phyloP scores from a whole-genome alignment of 2,329 filamentous ascomycete genomes.

The Drechslera avenae region DNA sequence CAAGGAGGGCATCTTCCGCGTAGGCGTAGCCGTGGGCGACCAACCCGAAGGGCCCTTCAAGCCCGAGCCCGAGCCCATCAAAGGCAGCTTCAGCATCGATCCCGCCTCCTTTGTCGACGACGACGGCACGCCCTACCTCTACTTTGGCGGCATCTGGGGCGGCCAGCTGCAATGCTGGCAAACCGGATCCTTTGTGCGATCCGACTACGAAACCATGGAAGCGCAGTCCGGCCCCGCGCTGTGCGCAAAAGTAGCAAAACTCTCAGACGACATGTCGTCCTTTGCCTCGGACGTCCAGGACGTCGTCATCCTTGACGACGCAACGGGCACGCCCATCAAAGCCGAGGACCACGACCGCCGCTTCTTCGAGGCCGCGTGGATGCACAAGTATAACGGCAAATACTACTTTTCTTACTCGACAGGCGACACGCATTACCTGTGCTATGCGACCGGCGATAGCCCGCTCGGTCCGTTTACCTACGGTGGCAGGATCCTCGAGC shows the following conservation, averaged over 20 bases:
- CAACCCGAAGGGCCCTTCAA: constrained; percentile 72
- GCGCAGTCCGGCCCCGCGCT: constrained; percentile 58
- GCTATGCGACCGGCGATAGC: constrained; percentile 67
- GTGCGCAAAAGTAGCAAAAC: constrained; percentile 67
- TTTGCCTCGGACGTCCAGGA: constrained; percentile 64
- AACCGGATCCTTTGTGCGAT: constrained; percentile 61
- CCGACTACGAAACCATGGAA: constrained; percentile 34
- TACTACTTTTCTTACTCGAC: constrained; percentile 83
- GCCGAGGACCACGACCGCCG: constrained; percentile 73
- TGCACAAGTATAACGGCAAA: constrained; percentile 71
- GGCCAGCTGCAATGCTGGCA: constrained; percentile 80
- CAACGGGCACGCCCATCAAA: constrained; percentile 57
- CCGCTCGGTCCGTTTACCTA: constrained; percentile 77
- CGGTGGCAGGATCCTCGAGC: constrained; percentile 72
- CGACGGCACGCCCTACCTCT: constrained; percentile 68
- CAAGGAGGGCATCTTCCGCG: constrained; percentile 70
- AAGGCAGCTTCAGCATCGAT: constrained; percentile 76
- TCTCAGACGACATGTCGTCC: constrained; percentile 68
- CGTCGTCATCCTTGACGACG: constrained; percentile 68
- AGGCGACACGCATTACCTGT: constrained; percentile 76
- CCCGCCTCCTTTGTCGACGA: constrained; percentile 76
- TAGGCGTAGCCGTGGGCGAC: constrained; percentile 71
- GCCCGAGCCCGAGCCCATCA: constrained; percentile 67
- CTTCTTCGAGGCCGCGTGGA: constrained; percentile 82
- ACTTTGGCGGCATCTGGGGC: constrained; percentile 82